phyloP scores from a whole-genome alignment of 1,139 yeast species.

The Suhomyces anneliseae region DNA sequence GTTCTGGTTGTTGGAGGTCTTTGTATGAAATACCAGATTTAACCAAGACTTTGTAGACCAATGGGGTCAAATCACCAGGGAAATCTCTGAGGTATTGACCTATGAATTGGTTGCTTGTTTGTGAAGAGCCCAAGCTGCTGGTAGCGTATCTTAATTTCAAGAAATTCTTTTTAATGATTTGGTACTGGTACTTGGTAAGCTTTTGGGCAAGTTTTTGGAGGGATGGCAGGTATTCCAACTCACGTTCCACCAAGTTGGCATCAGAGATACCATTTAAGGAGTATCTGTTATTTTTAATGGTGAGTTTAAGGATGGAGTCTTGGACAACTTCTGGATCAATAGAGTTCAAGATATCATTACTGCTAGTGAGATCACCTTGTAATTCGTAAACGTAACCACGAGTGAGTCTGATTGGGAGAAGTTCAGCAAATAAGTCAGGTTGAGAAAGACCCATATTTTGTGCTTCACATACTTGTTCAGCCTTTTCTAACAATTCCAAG shows the following conservation, averaged over 20 bases:
- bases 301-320: constrained; percentile 34
- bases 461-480: constrained; percentile 42
- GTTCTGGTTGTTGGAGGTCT: constrained; percentile 24
- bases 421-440: constrained; percentile 45
- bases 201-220: constrained; percentile 37
- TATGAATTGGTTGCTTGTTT: constrained; percentile 22
- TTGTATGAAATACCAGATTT: constrained; percentile 29
- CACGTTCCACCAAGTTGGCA: constrained; percentile 42
- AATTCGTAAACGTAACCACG: constrained; percentile 63
- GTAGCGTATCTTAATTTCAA: constrained; percentile 40
- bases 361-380: constrained; percentile 43
- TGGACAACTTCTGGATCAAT: constrained; percentile 23
- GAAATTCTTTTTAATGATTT: constrained; percentile 44
- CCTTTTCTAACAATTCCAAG: constrained; percentile 48
- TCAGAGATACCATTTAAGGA: constrained; percentile 15
- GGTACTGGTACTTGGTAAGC: constrained; percentile 46
- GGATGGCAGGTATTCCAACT: constrained; percentile 42
- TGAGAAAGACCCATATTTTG: constrained; percentile 43
- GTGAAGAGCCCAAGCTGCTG: constrained; percentile 34
- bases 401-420: constrained; percentile 67
- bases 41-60: constrained; percentile 31
- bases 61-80: constrained; percentile 36
- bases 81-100: constrained; percentile 22
- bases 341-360: constrained; percentile 37
- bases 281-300: constrained; percentile 36